Evolutionary conservation across 139 green algal species (phyloP).

Genomic region (Desmodesmus armatus): DNA sequence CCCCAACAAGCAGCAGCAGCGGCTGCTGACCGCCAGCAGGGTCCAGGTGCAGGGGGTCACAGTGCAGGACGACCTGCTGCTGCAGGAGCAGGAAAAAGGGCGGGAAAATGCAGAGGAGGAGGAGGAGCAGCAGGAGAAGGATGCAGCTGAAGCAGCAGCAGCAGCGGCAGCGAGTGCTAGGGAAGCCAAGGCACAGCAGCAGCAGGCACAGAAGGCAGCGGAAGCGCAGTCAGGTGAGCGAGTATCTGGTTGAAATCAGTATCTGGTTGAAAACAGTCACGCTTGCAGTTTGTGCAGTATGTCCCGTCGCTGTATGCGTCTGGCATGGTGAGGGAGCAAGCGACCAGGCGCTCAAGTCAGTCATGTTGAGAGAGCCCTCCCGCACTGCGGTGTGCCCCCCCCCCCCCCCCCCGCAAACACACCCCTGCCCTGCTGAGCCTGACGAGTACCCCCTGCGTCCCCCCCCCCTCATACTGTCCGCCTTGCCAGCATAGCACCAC

Average conservation of each 20-base stretch:
- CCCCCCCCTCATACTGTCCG: too few species aligned
- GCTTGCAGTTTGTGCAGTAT: too few species aligned
- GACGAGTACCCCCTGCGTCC: too few species aligned
- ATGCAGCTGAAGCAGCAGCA: neutral
- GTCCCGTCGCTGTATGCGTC: too few species aligned
- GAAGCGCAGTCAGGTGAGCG: neutral
- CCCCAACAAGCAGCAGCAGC: conserved; percentile 28
- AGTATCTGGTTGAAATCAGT: neutral
- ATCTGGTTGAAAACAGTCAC: too few species aligned
- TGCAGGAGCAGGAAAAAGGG: conserved; percentile 36
- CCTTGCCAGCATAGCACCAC: too few species aligned
- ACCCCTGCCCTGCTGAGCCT: too few species aligned
- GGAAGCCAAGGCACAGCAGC: neutral
- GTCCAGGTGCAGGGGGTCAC: conserved; percentile 61
- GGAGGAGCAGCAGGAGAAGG: neutral
- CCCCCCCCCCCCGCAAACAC: too few species aligned
- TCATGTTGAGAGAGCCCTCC: too few species aligned
- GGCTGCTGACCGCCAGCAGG: neutral
- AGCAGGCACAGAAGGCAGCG: neutral
- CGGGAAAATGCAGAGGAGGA: conserved; percentile 35
- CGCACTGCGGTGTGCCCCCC: too few species aligned
- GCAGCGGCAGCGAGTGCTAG: neutral
- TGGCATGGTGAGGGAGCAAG: too few species aligned
- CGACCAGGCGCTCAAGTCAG: too few species aligned
- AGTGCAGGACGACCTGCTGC: conserved; percentile 65